Conservation (phyloP, 2,329 filamentous ascomycete genomes). For the Metarhizium sp. region DNA sequence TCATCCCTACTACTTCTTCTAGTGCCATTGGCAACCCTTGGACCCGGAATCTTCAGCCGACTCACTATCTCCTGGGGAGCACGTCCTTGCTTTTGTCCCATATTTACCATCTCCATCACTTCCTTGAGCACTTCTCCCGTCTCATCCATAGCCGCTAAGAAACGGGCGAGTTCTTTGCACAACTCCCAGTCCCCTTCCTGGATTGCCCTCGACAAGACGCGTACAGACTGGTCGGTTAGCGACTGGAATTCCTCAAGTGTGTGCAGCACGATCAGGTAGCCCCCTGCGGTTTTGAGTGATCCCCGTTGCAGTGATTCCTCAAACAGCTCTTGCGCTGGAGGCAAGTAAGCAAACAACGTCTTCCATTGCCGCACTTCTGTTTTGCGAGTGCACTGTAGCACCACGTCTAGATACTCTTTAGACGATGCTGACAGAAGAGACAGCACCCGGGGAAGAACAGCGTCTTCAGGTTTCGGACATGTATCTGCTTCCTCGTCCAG, state of each 20-base stretch:
- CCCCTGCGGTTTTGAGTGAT: conserved; percentile 86
- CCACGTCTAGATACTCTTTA: conserved; percentile 83
- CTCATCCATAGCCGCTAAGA: conserved; percentile 85
- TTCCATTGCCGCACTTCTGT: conserved; percentile 93
- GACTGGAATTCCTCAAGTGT: conserved; percentile 63
- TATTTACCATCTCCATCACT: conserved; percentile 56
- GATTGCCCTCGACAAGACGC: conserved; percentile 72
- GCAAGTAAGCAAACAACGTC: conserved; percentile 84
- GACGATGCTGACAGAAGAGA: conserved; percentile 63
- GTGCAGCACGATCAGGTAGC: conserved; percentile 91
- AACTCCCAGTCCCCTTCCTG: conserved; percentile 87
- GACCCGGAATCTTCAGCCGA: conserved; percentile 22
- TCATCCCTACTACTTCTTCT: conserved; percentile 21
- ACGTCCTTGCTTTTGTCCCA: conserved; percentile 20
- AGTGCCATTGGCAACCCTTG: conserved; percentile 20
- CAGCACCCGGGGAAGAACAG: conserved; percentile 54
- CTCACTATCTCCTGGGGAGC: conserved; percentile 16
- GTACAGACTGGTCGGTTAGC: conserved; percentile 68
- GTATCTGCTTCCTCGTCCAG: conserved; percentile 88
- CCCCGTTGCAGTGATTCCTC: conserved; percentile 82
- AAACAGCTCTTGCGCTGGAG: conserved; percentile 83
- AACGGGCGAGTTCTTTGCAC: conserved; percentile 90
- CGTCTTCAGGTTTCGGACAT: conserved; percentile 50
- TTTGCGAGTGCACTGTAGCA: conserved; percentile 94
- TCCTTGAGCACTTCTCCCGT: conserved; percentile 70